phyloP scores from a whole-genome alignment of 257 asterid species.

The Eustoma russellianum region DNA sequence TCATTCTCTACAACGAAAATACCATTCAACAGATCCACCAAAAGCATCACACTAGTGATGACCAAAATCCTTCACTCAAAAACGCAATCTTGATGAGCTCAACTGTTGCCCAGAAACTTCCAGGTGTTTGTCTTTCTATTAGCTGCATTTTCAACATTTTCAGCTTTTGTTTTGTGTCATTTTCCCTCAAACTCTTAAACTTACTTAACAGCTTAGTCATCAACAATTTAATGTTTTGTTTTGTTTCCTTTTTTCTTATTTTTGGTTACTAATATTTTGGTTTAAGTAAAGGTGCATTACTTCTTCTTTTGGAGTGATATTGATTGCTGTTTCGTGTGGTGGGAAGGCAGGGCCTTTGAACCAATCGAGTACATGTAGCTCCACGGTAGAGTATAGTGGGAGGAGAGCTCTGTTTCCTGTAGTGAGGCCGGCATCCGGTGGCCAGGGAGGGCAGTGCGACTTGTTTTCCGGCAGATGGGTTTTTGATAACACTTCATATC shows the following conservation, averaged over 20 bases:
- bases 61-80: conserved; percentile 16
- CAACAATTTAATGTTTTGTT: neutral
- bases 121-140: conserved; percentile 27
- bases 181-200: neutral
- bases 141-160: neutral
- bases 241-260: no score
- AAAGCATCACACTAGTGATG: neutral
- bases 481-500: conserved; percentile 52
- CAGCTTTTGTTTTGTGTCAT: conserved; percentile 1
- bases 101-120: conserved; percentile 22
- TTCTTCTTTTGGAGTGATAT: neutral
- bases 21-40: conserved; percentile 40
- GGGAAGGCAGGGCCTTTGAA: conserved; percentile 37
- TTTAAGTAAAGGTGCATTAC: neutral
- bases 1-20: conserved; percentile 52
- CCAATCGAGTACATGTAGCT: conserved; percentile 44
- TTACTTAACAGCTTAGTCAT: neutral
- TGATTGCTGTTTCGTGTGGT: no score
- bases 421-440: conserved; percentile 17
- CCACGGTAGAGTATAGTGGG: conserved; percentile 65
- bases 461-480: conserved; percentile 84
- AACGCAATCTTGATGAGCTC: conserved; percentile 21
- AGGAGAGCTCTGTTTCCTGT: conserved; percentile 38
- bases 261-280: neutral
- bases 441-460: conserved; percentile 39